phyloP scores from a whole-genome alignment of 331 rosid genomes.

The Pyrus hybrid region DNA sequence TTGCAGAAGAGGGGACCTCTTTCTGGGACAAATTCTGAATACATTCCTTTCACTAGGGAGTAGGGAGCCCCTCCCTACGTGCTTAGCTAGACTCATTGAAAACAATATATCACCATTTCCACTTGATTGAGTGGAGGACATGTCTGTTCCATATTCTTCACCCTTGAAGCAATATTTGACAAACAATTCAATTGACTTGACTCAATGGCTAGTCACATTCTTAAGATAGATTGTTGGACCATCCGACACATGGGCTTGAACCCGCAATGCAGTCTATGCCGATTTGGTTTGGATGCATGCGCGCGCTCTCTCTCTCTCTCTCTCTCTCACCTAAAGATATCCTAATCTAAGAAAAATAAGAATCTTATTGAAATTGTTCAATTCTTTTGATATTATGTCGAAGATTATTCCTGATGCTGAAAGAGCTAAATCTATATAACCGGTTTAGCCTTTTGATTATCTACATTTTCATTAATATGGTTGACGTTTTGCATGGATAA shows the following conservation, averaged over 20 bases:
- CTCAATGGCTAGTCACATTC: neutral
- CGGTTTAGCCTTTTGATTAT: too few relatives aligned
- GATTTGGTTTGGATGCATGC: neutral
- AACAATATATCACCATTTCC: neutral
- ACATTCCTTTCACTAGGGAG: constrained; percentile 10
- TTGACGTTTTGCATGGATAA: too few relatives aligned
- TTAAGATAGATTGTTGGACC: constrained; percentile 11
- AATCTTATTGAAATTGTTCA: too few relatives aligned
- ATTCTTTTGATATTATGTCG: too few relatives aligned
- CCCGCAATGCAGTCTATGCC: neutral
- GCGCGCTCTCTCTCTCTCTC: too few relatives aligned
- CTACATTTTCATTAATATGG: too few relatives aligned
- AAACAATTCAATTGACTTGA: neutral
- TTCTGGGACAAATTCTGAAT: neutral
- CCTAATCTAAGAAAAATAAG: neutral
- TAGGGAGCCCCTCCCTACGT: constrained; percentile 7
- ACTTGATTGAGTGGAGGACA: constrained; percentile 1
- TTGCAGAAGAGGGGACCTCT: constrained; percentile 8
- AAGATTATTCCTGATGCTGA: neutral
- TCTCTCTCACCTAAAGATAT: neutral
- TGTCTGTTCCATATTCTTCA: neutral
- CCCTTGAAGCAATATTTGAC: neutral
- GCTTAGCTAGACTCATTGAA: neutral
- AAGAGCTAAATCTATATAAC: too few relatives aligned
- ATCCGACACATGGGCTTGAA: neutral